phyloP scores from a whole-genome alignment of 2,329 filamentous ascomycete genomes.

The Aspergillus persii region DNA sequence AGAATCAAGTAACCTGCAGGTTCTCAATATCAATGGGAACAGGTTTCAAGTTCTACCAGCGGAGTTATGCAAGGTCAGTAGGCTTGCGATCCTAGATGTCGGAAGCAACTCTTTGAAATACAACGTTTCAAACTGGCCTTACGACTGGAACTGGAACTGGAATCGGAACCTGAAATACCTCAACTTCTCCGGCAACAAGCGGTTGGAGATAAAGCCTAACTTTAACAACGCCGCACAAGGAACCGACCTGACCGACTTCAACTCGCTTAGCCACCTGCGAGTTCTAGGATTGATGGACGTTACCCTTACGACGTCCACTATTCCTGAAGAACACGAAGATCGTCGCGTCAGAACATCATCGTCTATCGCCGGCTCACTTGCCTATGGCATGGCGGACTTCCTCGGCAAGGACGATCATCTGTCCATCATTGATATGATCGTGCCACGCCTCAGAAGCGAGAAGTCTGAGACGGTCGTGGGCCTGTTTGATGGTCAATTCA shows the following conservation, averaged over 20 bases:
- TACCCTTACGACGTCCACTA: constrained; percentile 85
- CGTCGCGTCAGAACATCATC: constrained; percentile 93
- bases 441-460: constrained; percentile 84
- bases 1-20: constrained; percentile 80
- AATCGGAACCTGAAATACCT: constrained; percentile 93
- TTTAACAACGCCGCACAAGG: constrained; percentile 54
- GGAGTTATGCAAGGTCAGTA: constrained; percentile 90
- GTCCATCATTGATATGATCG: constrained; percentile 92
- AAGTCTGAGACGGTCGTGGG: constrained; percentile 88
- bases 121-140: constrained; percentile 98
- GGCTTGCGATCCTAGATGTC: constrained; percentile 87
- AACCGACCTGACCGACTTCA: constrained; percentile 85
- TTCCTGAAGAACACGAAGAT: constrained; percentile 94
- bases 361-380: constrained; percentile 84
- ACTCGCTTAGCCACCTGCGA: constrained; percentile 74
- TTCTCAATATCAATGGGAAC: constrained; percentile 94
- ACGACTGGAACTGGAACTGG: constrained; percentile 99
- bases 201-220: constrained; percentile 79
- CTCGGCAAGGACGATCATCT: constrained; percentile 90
- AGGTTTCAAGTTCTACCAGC: constrained; percentile 96
- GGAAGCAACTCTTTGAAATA: constrained; percentile 96
- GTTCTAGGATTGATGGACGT: constrained; percentile 97
- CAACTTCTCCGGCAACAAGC: constrained; percentile 94
- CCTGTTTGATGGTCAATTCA: constrained; percentile 92
- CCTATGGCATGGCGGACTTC: constrained; percentile 97